Percentiles rank a stretch among this genome's conserved stretches.
Conservation (phyloP, 306 rosid genomes). For the Quillaja saponaria region DNA sequence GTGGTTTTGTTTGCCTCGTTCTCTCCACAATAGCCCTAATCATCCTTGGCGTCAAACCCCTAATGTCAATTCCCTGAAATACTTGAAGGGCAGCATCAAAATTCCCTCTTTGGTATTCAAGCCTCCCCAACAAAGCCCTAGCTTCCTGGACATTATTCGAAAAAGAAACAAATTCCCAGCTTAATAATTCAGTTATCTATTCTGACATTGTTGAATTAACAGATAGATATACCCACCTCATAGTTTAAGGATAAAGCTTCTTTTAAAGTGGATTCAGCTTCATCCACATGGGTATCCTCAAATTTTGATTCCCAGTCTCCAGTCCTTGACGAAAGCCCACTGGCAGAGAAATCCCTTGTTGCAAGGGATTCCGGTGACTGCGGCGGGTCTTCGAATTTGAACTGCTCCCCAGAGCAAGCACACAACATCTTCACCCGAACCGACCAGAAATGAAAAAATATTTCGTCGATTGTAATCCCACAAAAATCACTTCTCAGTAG, state of each 20-base stretch:
- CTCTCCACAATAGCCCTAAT: conserved; percentile 65
- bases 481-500: conserved; percentile 36
- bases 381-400: conserved; percentile 91
- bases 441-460: not conserved
- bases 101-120: conserved; percentile 91
- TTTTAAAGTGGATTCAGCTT: conserved; percentile 86
- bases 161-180: not conserved
- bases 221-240: conserved; percentile 54
- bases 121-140: conserved; percentile 92
- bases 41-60: conserved; percentile 69
- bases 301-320: conserved; percentile 84
- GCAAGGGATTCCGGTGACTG: conserved; percentile 93
- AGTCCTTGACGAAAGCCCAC: conserved; percentile 85
- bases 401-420: conserved; percentile 94
- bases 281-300: conserved; percentile 82
- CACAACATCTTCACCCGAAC: conserved; percentile 84
- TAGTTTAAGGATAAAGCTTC: conserved; percentile 91
- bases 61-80: conserved; percentile 84
- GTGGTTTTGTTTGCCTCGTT: conserved; percentile 53
- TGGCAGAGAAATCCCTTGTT: conserved; percentile 92
- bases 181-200: not conserved
- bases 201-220: conserved; percentile 2
- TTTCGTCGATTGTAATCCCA: conserved; percentile 27
- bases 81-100: conserved; percentile 85
- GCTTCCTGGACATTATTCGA: conserved; percentile 68